Percentiles rank a stretch among this genome's conserved stretches.
Conservation (phyloP, 768 basidiomycete genomes). For the Auricularia heimuer region DNA sequence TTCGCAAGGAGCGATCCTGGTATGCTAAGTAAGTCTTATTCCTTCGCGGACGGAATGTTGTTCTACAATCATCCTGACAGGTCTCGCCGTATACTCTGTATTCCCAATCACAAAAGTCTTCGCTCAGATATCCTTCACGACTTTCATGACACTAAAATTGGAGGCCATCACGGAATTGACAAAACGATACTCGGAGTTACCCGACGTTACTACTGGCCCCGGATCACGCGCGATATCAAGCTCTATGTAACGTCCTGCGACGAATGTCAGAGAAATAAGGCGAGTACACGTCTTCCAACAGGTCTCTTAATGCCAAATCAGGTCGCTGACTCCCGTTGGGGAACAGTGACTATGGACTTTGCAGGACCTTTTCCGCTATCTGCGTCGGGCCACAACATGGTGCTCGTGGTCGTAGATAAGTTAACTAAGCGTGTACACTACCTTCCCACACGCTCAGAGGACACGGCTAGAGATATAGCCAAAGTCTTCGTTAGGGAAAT, state of each 20-base stretch:
- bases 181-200: conserved; percentile 14
- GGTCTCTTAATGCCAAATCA: neutral
- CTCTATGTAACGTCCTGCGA: conserved; percentile 24
- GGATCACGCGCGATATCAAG: conserved; percentile 22
- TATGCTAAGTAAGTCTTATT: neutral
- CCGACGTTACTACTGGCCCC: conserved; percentile 12
- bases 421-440: neutral
- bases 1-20: neutral
- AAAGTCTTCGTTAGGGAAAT: conserved; percentile 15
- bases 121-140: neutral
- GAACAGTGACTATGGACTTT: neutral
- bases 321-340: neutral
- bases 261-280: conserved; percentile 27
- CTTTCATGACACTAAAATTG: conserved; percentile 9
- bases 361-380: neutral
- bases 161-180: conserved; percentile 14
- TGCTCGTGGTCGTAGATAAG: neutral
- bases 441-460: neutral
- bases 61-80: neutral
- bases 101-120: neutral
- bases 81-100: neutral
- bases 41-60: neutral
- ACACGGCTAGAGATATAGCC: conserved; percentile 8
- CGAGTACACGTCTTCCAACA: neutral
- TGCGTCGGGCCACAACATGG: neutral